These are phyloP conservation scores for Trichoderma orchidacearum DNA, from an alignment of 495 filamentous ascomycete species.

Conservation along the genomic window DNA sequence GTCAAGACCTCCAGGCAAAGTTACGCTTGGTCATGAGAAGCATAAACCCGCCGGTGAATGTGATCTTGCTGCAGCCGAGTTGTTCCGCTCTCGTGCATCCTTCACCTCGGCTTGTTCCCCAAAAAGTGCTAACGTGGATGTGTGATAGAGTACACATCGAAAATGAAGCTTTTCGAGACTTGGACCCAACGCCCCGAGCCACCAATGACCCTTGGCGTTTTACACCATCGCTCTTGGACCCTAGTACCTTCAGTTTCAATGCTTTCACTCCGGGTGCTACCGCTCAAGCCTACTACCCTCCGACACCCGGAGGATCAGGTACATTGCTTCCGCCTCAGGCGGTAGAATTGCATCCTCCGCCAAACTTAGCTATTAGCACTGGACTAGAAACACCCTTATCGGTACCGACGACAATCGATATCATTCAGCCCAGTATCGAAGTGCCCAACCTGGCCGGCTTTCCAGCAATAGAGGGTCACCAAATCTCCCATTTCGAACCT, in stretches of 20 bases:
- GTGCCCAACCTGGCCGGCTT: constrained; percentile 42
- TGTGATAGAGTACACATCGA: neutral
- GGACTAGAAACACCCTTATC: constrained; percentile 78
- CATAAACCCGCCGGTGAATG: neutral
- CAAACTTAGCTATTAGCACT: constrained; percentile 19
- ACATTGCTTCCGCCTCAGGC: constrained; percentile 71
- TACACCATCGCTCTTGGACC: constrained; percentile 76
- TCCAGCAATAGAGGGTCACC: constrained; percentile 45
- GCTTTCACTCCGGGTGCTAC: constrained; percentile 42
- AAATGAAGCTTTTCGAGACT: constrained; percentile 50
- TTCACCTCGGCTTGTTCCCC: neutral
- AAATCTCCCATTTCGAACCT: constrained; percentile 60
- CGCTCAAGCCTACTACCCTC: constrained; percentile 78
- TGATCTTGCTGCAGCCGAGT: neutral
- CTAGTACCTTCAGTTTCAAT: constrained; percentile 67
- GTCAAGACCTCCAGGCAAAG: neutral
- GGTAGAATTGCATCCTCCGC: constrained; percentile 83
- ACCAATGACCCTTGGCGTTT: constrained; percentile 69
- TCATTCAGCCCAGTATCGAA: constrained; percentile 37
- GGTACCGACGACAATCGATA: constrained; percentile 51
- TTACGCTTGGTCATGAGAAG: neutral
- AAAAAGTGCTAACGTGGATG: neutral
- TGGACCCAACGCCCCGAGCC: constrained; percentile 65
- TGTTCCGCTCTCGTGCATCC: neutral
- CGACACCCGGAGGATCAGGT: constrained; percentile 74